Conservation (phyloP, 2,329 filamentous ascomycete genomes). For the Hansfordia pulvinata region DNA sequence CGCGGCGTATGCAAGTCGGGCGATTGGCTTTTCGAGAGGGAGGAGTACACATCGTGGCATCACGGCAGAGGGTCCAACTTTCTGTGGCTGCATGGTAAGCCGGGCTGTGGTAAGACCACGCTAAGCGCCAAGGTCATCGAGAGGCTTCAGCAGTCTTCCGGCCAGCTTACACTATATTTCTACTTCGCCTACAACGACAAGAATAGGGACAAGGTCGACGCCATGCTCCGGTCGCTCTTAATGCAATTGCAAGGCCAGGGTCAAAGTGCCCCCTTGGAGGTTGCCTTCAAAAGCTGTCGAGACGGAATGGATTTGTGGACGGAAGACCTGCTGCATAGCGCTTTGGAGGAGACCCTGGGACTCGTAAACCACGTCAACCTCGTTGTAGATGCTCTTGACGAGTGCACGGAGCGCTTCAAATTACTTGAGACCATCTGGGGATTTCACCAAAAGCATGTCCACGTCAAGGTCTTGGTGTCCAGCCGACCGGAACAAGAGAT, state of each 20-base stretch:
- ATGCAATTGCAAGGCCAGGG: neutral
- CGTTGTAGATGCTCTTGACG: neutral
- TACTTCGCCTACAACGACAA: neutral
- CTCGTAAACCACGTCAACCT: neutral
- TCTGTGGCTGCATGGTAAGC: neutral
- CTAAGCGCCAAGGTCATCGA: neutral
- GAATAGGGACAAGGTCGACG: neutral
- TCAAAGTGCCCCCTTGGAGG: neutral
- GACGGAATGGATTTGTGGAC: neutral
- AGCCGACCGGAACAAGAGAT: slow-evolving; percentile 1
- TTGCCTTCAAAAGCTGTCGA: neutral
- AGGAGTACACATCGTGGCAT: neutral
- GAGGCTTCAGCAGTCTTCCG: neutral
- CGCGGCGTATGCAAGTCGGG: too few species aligned
- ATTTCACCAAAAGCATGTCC: neutral
- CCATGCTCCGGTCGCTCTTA: neutral
- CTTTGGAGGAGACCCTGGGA: neutral
- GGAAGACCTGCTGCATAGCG: neutral
- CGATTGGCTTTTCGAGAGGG: neutral
- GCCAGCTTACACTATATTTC: neutral
- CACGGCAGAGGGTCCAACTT: neutral
- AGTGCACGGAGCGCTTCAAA: neutral
- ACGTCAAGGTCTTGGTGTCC: neutral
- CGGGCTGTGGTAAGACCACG: neutral
- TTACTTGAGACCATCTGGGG: neutral